Percentiles rank a stretch among this genome's conserved stretches.
Conservation (phyloP, 108 stramenopile genomes). For the Schizochytrium sp. region DNA sequence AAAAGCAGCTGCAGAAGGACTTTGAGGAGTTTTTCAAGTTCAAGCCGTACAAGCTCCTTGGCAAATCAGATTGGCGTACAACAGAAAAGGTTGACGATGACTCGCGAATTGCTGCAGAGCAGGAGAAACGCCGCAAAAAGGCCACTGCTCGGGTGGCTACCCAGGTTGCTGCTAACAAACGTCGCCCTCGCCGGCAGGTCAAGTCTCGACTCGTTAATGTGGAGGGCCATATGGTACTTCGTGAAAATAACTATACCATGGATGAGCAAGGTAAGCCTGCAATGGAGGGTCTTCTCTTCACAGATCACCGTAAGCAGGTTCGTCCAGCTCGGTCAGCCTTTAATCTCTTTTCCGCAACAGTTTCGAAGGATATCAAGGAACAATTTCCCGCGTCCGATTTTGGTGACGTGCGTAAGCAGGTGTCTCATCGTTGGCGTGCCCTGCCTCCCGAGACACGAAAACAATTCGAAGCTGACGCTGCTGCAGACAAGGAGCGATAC, state of each 20-base stretch:
- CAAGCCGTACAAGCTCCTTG: slow-evolving; percentile 33
- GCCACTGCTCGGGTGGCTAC: background rate
- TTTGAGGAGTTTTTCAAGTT: slow-evolving; percentile 28
- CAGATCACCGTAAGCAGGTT: background rate
- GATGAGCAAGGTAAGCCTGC: slow-evolving; percentile 26
- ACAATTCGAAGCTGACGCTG: background rate
- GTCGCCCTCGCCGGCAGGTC: slow-evolving; percentile 26
- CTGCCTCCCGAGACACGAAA: background rate
- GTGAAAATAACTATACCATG: slow-evolving; percentile 14
- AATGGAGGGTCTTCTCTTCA: slow-evolving; percentile 3
- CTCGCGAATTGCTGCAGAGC: slow-evolving; percentile 11
- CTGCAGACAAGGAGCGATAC: background rate
- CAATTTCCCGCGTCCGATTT: background rate
- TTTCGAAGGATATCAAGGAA: background rate
- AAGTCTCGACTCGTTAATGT: slow-evolving; percentile 33
- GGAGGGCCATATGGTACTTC: background rate
- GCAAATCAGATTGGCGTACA: slow-evolving; percentile 33
- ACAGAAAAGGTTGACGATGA: slow-evolving; percentile 18
- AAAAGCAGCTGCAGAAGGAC: slow-evolving; percentile 28
- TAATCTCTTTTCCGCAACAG: background rate
- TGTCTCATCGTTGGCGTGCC: background rate
- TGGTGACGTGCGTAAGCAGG: slow-evolving; percentile 10
- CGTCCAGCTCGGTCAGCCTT: slow-evolving; percentile 20
- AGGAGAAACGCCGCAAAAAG: background rate
- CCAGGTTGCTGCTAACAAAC: too few species aligned